phyloP scores from a whole-genome alignment of 768 basidiomycete genomes.

The Coprinopsis sp. region DNA sequence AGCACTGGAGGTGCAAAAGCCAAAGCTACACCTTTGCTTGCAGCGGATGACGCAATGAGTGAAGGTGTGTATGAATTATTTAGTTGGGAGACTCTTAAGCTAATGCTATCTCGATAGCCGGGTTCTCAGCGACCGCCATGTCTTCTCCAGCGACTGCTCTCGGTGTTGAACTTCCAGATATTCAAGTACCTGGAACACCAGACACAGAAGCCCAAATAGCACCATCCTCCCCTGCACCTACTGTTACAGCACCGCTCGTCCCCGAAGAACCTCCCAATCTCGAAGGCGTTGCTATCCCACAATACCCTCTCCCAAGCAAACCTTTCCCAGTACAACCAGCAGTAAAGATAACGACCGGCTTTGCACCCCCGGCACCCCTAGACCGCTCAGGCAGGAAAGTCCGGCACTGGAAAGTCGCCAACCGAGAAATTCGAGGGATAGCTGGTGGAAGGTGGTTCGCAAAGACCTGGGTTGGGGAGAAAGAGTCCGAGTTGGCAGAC shows the following conservation, averaged over 20 bases:
- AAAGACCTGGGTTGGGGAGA: constrained; percentile 79
- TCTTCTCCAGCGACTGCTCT: constrained; percentile 62
- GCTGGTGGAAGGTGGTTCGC: constrained; percentile 82
- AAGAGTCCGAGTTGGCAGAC: constrained; percentile 62
- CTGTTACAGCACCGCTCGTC: constrained; percentile 22
- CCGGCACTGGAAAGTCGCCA: constrained; percentile 69
- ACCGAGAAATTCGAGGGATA: constrained; percentile 76
- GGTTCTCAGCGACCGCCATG: constrained; percentile 64
- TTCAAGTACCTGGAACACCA: constrained; percentile 37
- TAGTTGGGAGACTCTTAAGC: not conserved
- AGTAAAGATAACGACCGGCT: constrained; percentile 69
- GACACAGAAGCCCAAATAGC: constrained; percentile 43
- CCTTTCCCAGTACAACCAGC: constrained; percentile 80
- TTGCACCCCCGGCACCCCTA: constrained; percentile 61
- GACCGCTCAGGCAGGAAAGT: constrained; percentile 60
- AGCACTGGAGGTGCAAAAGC: too few relatives aligned
- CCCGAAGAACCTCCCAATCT: constrained; percentile 42
- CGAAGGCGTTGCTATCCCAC: constrained; percentile 58
- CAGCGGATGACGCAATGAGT: constrained; percentile 43
- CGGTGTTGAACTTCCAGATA: constrained; percentile 19
- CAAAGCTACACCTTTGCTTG: constrained; percentile 33
- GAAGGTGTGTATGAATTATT: constrained; percentile 45
- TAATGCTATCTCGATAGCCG: constrained; percentile 26
- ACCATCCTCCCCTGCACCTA: constrained; percentile 20
- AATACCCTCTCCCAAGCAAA: constrained; percentile 77